Base-by-base conservation (phyloP, 345 rosid species). In the Sisymbrium altissimum region DNA sequence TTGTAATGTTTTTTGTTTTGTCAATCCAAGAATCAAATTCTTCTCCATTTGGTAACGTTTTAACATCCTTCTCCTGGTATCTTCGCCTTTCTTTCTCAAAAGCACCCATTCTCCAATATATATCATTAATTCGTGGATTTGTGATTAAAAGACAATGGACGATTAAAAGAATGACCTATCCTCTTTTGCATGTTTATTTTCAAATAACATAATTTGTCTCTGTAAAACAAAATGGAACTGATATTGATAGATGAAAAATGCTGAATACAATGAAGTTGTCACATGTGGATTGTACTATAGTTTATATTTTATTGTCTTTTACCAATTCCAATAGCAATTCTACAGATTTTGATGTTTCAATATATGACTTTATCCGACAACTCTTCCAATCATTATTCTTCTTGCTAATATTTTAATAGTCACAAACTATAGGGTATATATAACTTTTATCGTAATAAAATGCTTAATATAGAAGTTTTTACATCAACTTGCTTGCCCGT, bases 301-400 rank as follows among this genome's bases (percentile, higher is more conserved):
- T 46, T 74, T 57, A 8, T 46, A 29, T 66, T 63, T 48, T 52
- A n/a, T 73, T 56, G 48, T 49, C 40, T 44, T 25, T 67, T 29
- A 67, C 53, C 62, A 59, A 14, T 74, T 75, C 53, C 73, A 49
- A 49, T 39, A 67, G 36, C 68, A 38, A 19, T 49, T 66, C 68
- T 52, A 21, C 70, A 53, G 38, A 62, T 41, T 60, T 61, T 52
- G 49, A 75, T 61, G 64, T 57, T 59, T 49, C 64, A 33, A 30
- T 38, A 68, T 39, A 68, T 35, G 74, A 68, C 64, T 62, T 76
- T 76, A 76, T 69, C 70, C 74, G 70, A 68, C 79, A 76, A 69
- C 43, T 60, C 64, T 53, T 75, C 65, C 74, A 60, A 50, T 61
- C 79, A 68, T 59, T 48, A 38, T 59, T 30, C 53, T 18, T 48